Percentiles rank a stretch among this genome's conserved stretches.
These are phyloP conservation scores for Pleurotus salmoneostramineus DNA, from an alignment of 768 basidiomycete genomes.

Conservation along the genomic window DNA sequence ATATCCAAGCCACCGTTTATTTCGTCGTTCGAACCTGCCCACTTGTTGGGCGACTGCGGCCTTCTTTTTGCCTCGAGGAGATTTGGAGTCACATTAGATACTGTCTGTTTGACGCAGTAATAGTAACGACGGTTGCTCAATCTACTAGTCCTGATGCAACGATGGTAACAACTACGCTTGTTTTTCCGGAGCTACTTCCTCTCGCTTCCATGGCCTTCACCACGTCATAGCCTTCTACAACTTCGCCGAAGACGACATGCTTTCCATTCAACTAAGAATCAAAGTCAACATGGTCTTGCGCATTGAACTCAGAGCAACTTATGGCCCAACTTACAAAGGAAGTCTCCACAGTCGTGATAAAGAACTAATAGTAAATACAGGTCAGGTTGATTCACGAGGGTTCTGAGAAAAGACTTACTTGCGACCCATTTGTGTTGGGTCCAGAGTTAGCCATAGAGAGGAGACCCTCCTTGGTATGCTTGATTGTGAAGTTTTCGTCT, in stretches of 20 bases:
- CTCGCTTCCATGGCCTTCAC: conserved; percentile 55
- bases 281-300: not conserved
- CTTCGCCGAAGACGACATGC: conserved; percentile 71
- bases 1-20: no score
- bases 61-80: no score
- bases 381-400: not conserved
- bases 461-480: conserved; percentile 64
- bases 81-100: no score
- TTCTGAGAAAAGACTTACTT: conserved; percentile 31
- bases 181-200: conserved; percentile 33
- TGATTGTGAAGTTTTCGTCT: conserved; percentile 81
- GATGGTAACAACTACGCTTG: conserved; percentile 50
- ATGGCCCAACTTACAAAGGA: conserved; percentile 41
- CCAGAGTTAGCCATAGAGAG: conserved; percentile 89
- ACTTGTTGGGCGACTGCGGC: no score
- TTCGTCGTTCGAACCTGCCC: no score
- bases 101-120: no score
- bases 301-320: not conserved
- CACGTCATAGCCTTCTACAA: conserved; percentile 57
- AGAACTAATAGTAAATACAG: conserved; percentile 43
- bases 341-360: conserved; percentile 72
- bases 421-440: conserved; percentile 76
- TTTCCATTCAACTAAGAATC: conserved; percentile 48
- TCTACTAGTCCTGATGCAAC: conserved; percentile 45
- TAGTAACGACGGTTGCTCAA: no score